Evolutionary conservation across 164 flowering plant genomes (phyloP).

Genomic region (Nymphaea thermarum): DNA sequence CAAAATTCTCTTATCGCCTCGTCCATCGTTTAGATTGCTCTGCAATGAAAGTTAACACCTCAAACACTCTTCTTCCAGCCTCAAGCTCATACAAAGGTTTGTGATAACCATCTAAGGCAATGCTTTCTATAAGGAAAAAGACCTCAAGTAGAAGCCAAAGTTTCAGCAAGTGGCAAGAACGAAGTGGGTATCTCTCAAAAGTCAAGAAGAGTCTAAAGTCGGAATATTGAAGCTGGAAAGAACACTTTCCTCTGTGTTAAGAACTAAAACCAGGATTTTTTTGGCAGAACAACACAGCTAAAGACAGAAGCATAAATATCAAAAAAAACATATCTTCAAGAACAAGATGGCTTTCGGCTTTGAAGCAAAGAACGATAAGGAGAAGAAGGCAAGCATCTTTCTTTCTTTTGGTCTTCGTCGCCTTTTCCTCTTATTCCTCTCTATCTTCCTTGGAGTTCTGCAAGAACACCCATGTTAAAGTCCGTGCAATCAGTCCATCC

Average conservation of each 20-base stretch:
- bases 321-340: neutral
- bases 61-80: neutral
- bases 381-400: neutral
- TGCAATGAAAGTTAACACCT: too few species aligned
- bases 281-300: neutral
- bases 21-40: too few species aligned
- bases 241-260: neutral
- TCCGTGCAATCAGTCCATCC: too few species aligned
- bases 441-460: neutral
- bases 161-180: neutral
- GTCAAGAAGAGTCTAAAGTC: neutral
- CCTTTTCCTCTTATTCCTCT: neutral
- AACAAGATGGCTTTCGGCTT: neutral
- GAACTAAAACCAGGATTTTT: neutral
- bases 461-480: too few species aligned
- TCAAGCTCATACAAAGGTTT: neutral
- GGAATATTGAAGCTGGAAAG: neutral
- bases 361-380: neutral
- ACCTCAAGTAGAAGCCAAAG: neutral
- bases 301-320: too few species aligned
- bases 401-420: too few species aligned
- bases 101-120: too few species aligned
- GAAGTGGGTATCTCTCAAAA: neutral
- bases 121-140: neutral
- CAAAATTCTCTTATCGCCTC: too few species aligned